Conservation (phyloP, 768 basidiomycete genomes). For the Naganishia onofrii region DNA sequence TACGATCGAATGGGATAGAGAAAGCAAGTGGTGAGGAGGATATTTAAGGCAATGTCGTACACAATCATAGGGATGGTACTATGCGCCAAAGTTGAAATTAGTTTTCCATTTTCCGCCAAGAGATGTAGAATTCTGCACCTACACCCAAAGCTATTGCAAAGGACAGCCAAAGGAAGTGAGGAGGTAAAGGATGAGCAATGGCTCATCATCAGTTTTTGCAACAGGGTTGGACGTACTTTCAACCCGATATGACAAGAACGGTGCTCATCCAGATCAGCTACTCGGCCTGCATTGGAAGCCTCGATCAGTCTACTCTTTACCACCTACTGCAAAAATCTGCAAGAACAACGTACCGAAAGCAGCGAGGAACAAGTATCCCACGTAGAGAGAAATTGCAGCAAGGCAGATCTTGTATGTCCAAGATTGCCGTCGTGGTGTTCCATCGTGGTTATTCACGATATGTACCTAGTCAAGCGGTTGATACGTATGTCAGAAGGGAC, state of each 20-base stretch:
- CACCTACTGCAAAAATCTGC: background rate
- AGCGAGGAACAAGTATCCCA: constrained; percentile 15
- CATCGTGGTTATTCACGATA: constrained; percentile 13
- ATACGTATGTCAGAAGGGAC: background rate
- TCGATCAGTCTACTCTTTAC: background rate
- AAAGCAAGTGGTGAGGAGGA: background rate
- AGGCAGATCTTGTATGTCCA: constrained; percentile 18
- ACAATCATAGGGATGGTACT: constrained; percentile 15
- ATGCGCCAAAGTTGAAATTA: background rate
- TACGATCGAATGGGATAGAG: constrained; percentile 11
- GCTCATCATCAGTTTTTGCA: too few relatives aligned
- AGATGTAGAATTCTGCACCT: too few relatives aligned
- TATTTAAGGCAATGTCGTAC: background rate
- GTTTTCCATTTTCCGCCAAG: too few relatives aligned
- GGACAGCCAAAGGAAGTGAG: background rate
- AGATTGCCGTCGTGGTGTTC: background rate
- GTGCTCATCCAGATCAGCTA: background rate
- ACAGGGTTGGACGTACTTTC: background rate
- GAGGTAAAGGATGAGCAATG: background rate
- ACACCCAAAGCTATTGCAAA: constrained; percentile 18
- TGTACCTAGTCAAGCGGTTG: background rate
- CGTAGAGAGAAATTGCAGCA: background rate
- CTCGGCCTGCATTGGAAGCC: background rate
- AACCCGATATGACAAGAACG: constrained; percentile 13
- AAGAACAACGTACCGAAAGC: constrained; percentile 3